Evolutionary conservation across 495 filamentous ascomycete species (phyloP).

Genomic region (Xylaria venustula): DNA sequence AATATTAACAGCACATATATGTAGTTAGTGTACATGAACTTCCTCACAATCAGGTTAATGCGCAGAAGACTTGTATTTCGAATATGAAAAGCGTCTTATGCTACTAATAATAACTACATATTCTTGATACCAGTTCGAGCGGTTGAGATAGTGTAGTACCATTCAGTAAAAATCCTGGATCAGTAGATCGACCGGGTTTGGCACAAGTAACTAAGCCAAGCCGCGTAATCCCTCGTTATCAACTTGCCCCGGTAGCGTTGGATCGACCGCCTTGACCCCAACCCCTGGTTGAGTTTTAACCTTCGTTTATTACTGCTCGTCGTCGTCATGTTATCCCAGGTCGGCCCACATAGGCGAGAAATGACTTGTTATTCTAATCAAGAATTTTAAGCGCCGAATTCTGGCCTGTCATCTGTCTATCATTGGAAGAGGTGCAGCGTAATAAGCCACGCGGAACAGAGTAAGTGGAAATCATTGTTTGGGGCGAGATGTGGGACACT

Average conservation of each 20-base stretch:
- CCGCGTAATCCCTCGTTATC: neutral
- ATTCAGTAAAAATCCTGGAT: too few species aligned
- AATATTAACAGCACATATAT: too few species aligned
- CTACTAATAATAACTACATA: too few species aligned
- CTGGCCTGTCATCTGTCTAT: neutral
- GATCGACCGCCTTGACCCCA: neutral
- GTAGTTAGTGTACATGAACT: too few species aligned
- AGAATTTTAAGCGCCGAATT: neutral
- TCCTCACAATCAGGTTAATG: too few species aligned
- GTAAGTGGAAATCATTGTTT: neutral
- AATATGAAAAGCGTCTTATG: too few species aligned
- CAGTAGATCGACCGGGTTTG: neutral
- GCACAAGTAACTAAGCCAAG: neutral
- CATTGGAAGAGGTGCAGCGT: neutral
- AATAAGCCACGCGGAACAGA: neutral
- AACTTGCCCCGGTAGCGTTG: neutral
- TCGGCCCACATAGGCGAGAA: neutral
- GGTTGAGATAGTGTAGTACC: too few species aligned
- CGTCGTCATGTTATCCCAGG: neutral
- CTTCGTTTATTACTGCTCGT: neutral
- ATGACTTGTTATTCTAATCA: neutral
- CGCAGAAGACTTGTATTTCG: too few species aligned
- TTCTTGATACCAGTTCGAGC: too few species aligned
- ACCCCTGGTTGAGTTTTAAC: neutral
- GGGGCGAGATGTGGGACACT: neutral